A percentile compares a stretch with the other conserved stretches of the same genome.
phyloP scores from a whole-genome alignment of 1,284 basidiomycete genomes.

The Puccinia coronata region DNA sequence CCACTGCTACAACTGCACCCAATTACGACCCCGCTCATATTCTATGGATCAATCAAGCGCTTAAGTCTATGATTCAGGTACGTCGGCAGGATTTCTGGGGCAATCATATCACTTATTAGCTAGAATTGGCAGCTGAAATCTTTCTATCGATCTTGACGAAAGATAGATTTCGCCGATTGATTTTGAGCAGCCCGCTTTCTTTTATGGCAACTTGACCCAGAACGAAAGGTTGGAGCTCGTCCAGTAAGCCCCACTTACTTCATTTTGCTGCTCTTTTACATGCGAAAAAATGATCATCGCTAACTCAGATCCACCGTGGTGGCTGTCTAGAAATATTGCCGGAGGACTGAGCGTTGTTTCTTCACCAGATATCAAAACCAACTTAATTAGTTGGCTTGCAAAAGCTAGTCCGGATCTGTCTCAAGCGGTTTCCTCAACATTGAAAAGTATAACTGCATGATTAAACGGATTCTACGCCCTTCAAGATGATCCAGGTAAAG shows the following conservation, averaged over 20 bases:
- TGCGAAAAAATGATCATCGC: neutral
- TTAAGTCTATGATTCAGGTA: constrained; percentile 5
- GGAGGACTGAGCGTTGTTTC: constrained; percentile 18
- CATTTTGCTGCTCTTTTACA: neutral
- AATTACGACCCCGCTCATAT: neutral
- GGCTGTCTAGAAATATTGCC: constrained; percentile 1
- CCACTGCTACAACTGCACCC: neutral
- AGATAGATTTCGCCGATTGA: constrained; percentile 23
- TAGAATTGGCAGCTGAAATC: neutral
- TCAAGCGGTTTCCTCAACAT: neutral
- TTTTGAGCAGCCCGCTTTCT: constrained; percentile 34
- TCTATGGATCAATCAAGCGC: constrained; percentile 26
- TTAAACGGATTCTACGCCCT: too few relatives aligned
- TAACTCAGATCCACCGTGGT: neutral
- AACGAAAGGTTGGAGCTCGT: constrained; percentile 36
- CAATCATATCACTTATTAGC: too few relatives aligned
- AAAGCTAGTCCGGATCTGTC: constrained; percentile 12
- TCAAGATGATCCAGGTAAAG: too few relatives aligned
- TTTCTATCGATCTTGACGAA: neutral
- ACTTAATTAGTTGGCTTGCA: constrained; percentile 15
- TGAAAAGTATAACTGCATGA: constrained; percentile 16
- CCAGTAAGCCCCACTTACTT: neutral
- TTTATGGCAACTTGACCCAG: constrained; percentile 32
- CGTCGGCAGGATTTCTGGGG: neutral
- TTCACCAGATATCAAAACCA: neutral